Conservation (phyloP, 805 yeast genomes). For the Metschnikowia santaceciliae region DNA sequence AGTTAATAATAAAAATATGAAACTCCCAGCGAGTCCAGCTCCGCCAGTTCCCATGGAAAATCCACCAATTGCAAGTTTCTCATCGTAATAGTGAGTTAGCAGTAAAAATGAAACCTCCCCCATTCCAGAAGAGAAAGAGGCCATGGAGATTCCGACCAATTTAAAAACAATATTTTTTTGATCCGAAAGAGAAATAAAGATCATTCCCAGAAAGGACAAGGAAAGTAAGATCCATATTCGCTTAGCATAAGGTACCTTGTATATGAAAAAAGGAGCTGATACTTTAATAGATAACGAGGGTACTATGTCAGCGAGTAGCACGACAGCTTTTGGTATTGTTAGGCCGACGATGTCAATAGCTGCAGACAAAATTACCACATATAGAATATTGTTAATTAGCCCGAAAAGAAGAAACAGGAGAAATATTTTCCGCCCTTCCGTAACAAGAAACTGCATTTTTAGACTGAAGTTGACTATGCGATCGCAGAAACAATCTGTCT, state of each 20-base stretch:
- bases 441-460: constrained; percentile 4
- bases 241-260: constrained; percentile 51
- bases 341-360: constrained; percentile 91
- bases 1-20: constrained; percentile 65
- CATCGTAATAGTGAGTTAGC: constrained; percentile 71
- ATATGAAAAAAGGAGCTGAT: constrained; percentile 75
- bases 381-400: constrained; percentile 78
- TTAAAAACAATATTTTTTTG: constrained; percentile 33
- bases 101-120: constrained; percentile 90
- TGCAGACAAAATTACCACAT: constrained; percentile 87
- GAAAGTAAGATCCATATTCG: constrained; percentile 55
- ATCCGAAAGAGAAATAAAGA: constrained; percentile 47
- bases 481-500: background rate
- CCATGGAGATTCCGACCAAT: constrained; percentile 68
- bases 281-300: constrained; percentile 76
- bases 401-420: constrained; percentile 78
- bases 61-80: constrained; percentile 62
- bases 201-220: constrained; percentile 72
- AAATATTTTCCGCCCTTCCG: constrained; percentile 34
- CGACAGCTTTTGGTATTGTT: constrained; percentile 76
- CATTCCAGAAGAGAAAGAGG: constrained; percentile 80
- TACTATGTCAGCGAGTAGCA: constrained; percentile 77
- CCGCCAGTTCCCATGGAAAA: constrained; percentile 96
- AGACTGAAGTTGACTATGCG: background rate
- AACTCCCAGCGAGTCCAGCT: constrained; percentile 86